phyloP scores from a whole-genome alignment of 352 stramenopile species.

The Phytophthora pistaciae region DNA sequence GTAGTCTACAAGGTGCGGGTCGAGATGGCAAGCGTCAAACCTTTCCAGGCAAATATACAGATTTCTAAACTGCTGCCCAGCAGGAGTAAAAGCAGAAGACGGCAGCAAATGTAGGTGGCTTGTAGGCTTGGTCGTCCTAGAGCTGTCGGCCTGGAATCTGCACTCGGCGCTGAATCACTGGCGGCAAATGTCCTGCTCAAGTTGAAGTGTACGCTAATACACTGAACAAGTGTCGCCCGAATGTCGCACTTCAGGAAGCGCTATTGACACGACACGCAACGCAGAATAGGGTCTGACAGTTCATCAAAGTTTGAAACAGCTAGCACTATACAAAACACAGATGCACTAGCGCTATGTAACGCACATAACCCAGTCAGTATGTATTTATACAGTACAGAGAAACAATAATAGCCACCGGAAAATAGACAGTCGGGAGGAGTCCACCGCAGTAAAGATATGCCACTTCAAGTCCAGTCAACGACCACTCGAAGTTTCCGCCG shows the following conservation, averaged over 20 bases:
- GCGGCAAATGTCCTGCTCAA: too few species aligned
- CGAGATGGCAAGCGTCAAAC: neutral
- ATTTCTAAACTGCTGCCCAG: neutral
- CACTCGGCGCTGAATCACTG: too few species aligned
- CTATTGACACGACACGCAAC: neutral
- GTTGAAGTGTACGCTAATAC: neutral
- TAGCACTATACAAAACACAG: too few species aligned
- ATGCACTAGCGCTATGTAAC: neutral
- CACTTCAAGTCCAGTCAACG: conserved; percentile 23
- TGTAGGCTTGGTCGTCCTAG: too few species aligned
- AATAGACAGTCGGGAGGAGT: conserved; percentile 1
- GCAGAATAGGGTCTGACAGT: conserved; percentile 2
- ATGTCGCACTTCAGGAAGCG: neutral
- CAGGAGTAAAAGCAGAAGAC: neutral
- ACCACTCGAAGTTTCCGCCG: conserved; percentile 17
- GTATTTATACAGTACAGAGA: neutral
- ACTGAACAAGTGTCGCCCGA: neutral
- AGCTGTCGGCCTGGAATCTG: too few species aligned
- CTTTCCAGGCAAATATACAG: neutral
- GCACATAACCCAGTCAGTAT: neutral
- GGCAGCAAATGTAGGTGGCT: too few species aligned
- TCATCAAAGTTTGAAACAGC: neutral
- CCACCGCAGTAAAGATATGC: conserved; percentile 2
- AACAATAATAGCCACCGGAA: neutral
- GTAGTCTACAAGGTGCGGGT: too few species aligned